These are phyloP conservation scores for Lasiosphaeris hirsuta DNA, from an alignment of 495 filamentous ascomycete genomes.

Conservation along the genomic window DNA sequence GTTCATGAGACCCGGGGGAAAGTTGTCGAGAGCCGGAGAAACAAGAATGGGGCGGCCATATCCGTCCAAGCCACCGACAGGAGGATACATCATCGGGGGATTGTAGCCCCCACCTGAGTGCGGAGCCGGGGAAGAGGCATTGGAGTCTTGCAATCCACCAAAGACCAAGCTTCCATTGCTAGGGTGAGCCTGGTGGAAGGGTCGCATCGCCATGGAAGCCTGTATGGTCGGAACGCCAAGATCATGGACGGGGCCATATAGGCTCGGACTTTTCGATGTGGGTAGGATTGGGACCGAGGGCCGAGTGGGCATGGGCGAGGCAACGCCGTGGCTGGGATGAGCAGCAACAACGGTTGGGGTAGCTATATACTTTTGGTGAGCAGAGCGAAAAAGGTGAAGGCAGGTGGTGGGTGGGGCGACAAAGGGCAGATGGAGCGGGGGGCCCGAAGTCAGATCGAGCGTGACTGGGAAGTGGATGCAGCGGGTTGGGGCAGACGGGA, in stretches of 20 bases:
- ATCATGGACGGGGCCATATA: conserved; percentile 8
- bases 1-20: conserved; percentile 31
- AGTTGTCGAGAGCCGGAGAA: conserved; percentile 36
- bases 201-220: conserved; percentile 11
- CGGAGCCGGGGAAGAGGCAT: conserved; percentile 47
- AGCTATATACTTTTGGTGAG: conserved; percentile 16
- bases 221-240: conserved; percentile 9
- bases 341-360: conserved; percentile 13
- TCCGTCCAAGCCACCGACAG: conserved; percentile 32
- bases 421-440: conserved; percentile 1
- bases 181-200: conserved; percentile 34
- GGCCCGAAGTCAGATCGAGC: background rate
- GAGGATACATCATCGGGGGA: conserved; percentile 33
- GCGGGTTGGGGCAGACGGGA: background rate
- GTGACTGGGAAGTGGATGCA: background rate
- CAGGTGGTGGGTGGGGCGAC: background rate
- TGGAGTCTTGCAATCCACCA: conserved; percentile 42
- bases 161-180: conserved; percentile 47
- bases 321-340: background rate
- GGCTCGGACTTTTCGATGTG: conserved; percentile 2
- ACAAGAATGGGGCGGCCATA: conserved; percentile 32
- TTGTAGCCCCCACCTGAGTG: conserved; percentile 34
- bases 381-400: background rate
- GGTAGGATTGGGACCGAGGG: conserved; percentile 7
- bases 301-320: conserved; percentile 12